Evolutionary conservation across 768 basidiomycete species (phyloP), one percentile per base, ranked within the genome.

Genomic region (Phanerochaete carnosa): DNA sequence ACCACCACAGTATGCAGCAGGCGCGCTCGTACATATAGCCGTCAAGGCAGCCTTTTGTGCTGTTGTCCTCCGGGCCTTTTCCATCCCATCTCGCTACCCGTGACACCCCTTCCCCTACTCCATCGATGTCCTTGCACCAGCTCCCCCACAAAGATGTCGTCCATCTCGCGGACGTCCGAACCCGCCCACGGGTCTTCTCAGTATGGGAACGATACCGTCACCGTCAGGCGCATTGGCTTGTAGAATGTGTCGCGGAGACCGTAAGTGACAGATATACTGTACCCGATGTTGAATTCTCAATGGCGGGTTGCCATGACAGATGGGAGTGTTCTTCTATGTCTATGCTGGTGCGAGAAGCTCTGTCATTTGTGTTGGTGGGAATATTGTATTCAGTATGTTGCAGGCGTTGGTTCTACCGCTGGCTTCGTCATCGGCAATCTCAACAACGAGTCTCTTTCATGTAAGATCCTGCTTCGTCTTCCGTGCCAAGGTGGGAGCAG

Each of bases 361-460:
- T 5, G 29, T 50, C n/a, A 32, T n/a, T 23, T 6, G n/a, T n/a
- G n/a, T 28, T 15, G 7, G 22, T 55, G 58, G 23, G 45, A 53
- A 30, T 30, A 15, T 11, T 12, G 54, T 25, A 37, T 26, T 55
- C 11, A 43, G 9, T 28, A 43, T 43, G 32, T 58, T 43, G 52
- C 60, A 70, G 74, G 74, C 37, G 63, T 75, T 25, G 77, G 77
- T 12, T 70, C 77, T 0, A 69, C 70, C 1, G 73, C 74, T 0
- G 67, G 72, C 6, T 72, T 65, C 57, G 54, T 70, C 23, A 58
- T 76, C 30, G 73, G 73, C 8, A 68, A 63, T n/a, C 61, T 68
- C 2, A 57, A 66, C 15, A 58, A 66, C 8, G 15, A 64, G 35
- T n/a, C 61, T 0, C 51, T 73, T 30, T 75, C 74, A 2, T 70